Base-by-base conservation (phyloP, 768 basidiomycete genomes). In the Serendipita sp. region DNA sequence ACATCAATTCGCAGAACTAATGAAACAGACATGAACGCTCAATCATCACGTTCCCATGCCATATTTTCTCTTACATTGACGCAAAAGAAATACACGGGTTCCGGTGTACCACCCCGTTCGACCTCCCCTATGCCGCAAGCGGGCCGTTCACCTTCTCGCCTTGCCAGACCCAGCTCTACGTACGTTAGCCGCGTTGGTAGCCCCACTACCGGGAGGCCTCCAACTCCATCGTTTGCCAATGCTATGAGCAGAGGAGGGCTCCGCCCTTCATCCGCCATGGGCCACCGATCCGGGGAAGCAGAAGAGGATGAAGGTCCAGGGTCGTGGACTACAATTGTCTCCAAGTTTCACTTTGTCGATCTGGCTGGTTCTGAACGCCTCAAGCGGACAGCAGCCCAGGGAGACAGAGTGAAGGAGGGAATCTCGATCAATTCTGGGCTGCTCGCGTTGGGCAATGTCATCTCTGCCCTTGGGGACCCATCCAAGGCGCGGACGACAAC, bases 311-410 rank as follows among this genome's bases (percentile, higher is more conserved):
- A 84, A 16, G 86, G 84, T 11, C 65, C 74, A 2, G 87, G 88
- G 1, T 90, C 92, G 64, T 96, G 92, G 90, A 78, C 86, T 14
- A 93, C 90, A 0, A 82, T 94, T 43, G 83, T 87, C 41, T 93
- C 90, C 50, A 99, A 99, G 71, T 97, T 98, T 75, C 94, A 99
- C 73, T 97, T 97, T 67, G 96, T 99, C 28, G 96, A 99, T 75
- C 74, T 99, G 69, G 96, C 96, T 28, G 96, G 96, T 42, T 94
- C 90, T 42, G 96, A 99, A 76, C 77, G 96, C 68, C 79, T 99
- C 51, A 99, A 99, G 74, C 85, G 96, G 44, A 99, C 96, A 7
- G 90, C 93, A 0, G 96, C 95, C 3, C 86, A 85, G 7, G 96
- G 96, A 3, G 95, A 97, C 66, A 87, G 95, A 62, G 90, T 95